phyloP scores from a whole-genome alignment of 331 rosid species.

The Phaseolus coccineus region DNA sequence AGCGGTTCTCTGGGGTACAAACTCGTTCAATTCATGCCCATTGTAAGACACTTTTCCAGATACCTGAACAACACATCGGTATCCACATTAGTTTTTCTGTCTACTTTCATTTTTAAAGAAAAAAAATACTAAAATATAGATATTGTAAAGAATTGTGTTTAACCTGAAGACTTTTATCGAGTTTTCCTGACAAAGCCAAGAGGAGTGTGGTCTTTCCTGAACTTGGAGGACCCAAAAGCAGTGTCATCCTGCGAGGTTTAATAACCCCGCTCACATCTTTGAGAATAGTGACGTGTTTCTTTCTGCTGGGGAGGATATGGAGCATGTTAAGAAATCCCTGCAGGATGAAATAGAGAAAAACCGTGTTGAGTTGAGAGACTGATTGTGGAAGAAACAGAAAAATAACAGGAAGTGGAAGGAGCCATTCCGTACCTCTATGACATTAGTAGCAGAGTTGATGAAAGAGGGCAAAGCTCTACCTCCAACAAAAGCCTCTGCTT shows the following conservation, averaged over 20 bases:
- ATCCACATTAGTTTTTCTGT: neutral
- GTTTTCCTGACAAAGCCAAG: constrained; percentile 65
- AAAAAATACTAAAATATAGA: too few species aligned
- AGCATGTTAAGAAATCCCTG: constrained; percentile 47
- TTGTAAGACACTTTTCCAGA: constrained; percentile 77
- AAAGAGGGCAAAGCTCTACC: constrained; percentile 61
- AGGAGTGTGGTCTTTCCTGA: constrained; percentile 76
- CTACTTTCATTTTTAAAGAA: neutral
- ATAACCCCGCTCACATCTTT: constrained; percentile 60
- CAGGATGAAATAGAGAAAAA: neutral
- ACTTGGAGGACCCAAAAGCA: constrained; percentile 79
- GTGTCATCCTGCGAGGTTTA: constrained; percentile 66
- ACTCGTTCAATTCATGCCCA: constrained; percentile 76
- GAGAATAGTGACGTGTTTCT: constrained; percentile 59
- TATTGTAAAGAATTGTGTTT: neutral
- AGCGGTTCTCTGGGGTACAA: constrained; percentile 83
- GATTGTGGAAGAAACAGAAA: neutral
- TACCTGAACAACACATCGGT: constrained; percentile 36
- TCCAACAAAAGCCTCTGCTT: constrained; percentile 59
- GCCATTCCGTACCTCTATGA: constrained; percentile 46
- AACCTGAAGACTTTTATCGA: constrained; percentile 63
- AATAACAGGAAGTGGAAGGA: neutral
- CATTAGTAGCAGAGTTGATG: constrained; percentile 44
- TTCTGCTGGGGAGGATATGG: constrained; percentile 46
- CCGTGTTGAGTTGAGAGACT: constrained; percentile 12